Evolutionary conservation across 1,284 basidiomycete genomes (phyloP).

Genomic region (Stygiomarasmius scandens): DNA sequence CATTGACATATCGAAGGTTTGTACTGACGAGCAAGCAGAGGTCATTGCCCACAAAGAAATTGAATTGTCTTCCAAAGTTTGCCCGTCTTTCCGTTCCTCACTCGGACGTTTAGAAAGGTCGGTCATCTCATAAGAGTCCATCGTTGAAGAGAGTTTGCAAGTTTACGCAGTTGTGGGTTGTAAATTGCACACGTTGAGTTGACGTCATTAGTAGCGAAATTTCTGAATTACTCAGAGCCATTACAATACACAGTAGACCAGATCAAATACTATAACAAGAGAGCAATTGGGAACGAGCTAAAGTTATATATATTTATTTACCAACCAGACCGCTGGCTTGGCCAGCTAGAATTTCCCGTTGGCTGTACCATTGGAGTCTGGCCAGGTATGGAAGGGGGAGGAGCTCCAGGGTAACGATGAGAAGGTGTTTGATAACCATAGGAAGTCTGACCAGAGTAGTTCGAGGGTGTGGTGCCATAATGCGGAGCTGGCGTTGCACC

Average conservation of each 20-base stretch:
- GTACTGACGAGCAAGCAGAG: slow-evolving; percentile 43
- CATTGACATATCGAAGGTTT: neutral
- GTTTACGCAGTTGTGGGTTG: neutral
- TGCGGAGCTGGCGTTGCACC: slow-evolving; percentile 49
- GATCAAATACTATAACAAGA: neutral
- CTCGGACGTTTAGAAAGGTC: slow-evolving; percentile 23
- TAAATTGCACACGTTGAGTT: too few species aligned
- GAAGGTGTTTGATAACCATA: slow-evolving; percentile 69
- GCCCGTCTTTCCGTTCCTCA: neutral
- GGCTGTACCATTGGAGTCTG: slow-evolving; percentile 58
- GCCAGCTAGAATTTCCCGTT: neutral
- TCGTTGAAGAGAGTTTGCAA: slow-evolving; percentile 13
- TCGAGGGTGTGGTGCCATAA: slow-evolving; percentile 32
- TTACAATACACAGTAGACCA: too few species aligned
- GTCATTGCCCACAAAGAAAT: slow-evolving; percentile 51
- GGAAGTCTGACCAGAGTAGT: slow-evolving; percentile 32
- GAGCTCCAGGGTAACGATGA: slow-evolving; percentile 45
- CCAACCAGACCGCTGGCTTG: neutral
- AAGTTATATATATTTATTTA: neutral
- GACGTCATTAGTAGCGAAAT: too few species aligned
- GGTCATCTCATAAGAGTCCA: slow-evolving; percentile 32
- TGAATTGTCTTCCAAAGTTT: slow-evolving; percentile 19
- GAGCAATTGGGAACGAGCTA: neutral
- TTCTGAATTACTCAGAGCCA: too few species aligned
- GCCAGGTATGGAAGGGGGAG: slow-evolving; percentile 45